phyloP scores from a whole-genome alignment of 768 basidiomycete species.

The Tulasnella sp. region DNA sequence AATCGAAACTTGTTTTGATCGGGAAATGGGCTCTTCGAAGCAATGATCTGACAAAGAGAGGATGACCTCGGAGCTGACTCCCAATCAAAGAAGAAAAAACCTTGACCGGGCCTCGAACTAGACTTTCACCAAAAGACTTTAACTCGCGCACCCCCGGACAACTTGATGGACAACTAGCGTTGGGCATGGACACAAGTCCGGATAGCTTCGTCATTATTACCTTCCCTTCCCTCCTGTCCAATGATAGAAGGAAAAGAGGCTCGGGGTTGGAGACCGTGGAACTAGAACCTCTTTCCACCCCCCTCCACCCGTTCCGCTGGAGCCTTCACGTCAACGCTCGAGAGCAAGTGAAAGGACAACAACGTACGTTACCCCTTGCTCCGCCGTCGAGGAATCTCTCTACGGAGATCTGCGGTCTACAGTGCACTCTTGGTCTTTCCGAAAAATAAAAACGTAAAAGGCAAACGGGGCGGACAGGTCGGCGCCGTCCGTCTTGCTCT shows the following conservation, averaged over 20 bases:
- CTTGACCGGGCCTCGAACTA: not conserved
- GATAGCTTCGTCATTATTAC: not conserved
- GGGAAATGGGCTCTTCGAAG: no score
- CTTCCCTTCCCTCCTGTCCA: not conserved
- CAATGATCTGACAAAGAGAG: no score
- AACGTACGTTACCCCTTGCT: not conserved
- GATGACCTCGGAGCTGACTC: not conserved
- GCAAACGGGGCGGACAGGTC: not conserved
- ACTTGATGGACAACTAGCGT: not conserved
- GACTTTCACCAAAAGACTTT: not conserved
- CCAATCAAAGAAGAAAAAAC: not conserved
- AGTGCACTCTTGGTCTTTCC: not conserved
- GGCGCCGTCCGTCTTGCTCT: not conserved
- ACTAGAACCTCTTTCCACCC: not conserved
- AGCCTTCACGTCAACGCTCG: not conserved
- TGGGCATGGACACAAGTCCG: not conserved
- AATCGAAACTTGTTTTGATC: no score
- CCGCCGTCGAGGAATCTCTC: not conserved
- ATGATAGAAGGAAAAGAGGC: not conserved
- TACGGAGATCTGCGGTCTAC: not conserved
- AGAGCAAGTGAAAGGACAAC: not conserved
- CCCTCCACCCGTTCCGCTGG: not conserved
- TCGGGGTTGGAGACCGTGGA: not conserved
- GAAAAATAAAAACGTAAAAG: not conserved
- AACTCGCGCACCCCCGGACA: not conserved